Conservation (phyloP, 2,329 filamentous ascomycete genomes). For the Cucurbitaria berberidis region DNA sequence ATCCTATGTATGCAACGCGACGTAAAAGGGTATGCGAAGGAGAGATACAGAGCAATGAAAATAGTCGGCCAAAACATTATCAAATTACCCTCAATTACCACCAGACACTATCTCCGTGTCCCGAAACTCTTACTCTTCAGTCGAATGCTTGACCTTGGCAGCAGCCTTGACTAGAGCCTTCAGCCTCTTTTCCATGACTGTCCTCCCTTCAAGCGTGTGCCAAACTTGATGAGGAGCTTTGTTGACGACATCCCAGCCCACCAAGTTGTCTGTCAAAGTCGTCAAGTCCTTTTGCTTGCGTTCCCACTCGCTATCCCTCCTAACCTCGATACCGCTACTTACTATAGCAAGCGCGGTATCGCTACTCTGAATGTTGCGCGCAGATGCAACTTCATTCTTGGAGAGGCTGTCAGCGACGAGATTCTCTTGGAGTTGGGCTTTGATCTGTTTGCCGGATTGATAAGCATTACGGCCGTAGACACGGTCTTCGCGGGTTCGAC, state of each 20-base stretch:
- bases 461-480: constrained; percentile 81
- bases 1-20: neutral
- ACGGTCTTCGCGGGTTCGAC: constrained; percentile 80
- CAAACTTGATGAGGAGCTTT: constrained; percentile 88
- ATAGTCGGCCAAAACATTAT: neutral
- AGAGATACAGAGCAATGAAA: neutral
- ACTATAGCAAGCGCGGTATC: constrained; percentile 79
- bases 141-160: constrained; percentile 17
- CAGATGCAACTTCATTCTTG: constrained; percentile 79
- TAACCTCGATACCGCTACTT: constrained; percentile 77
- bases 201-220: constrained; percentile 73
- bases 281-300: constrained; percentile 84
- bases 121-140: neutral
- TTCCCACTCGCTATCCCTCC: constrained; percentile 75
- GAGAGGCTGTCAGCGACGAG: constrained; percentile 85
- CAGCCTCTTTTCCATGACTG: constrained; percentile 79
- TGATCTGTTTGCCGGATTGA: constrained; percentile 82
- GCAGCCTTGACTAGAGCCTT: constrained; percentile 65
- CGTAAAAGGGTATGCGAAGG: neutral
- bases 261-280: constrained; percentile 76
- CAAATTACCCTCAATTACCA: neutral
- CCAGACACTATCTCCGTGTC: neutral
- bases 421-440: constrained; percentile 90
- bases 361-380: constrained; percentile 77
- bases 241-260: constrained; percentile 85